Evolutionary conservation across 1,284 basidiomycete species (phyloP), one percentile per base, ranked within the genome.

Genomic region (Ganoderma boninense): DNA sequence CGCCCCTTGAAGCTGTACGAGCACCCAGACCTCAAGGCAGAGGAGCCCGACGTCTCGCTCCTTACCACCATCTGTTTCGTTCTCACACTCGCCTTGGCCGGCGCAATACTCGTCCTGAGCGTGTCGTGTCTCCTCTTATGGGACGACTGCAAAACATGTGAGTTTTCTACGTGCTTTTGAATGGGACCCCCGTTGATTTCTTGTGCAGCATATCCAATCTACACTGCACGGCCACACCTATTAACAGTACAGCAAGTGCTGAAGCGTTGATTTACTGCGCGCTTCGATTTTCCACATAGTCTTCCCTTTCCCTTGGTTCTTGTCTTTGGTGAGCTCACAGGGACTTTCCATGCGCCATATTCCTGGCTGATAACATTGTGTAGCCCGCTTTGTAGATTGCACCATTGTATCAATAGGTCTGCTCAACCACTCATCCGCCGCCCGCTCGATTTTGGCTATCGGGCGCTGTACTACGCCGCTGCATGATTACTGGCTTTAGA

Each of bases 51-150:
- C 64, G 23, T 77, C 52, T 74, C 77, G 4, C 78, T 79, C 29
- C 61, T 77, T 18, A 75, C 78, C 38, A 80, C 78, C n/a, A 74
- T 80, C 59, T 74, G 76, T 73, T 74, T 79, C 66, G 77, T 80
- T 35, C 70, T 78, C 40, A 67, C 70, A 44, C 69, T 80, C 52
- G 76, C 71, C 18, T 38, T 79, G 23, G 67, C 68, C 16, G 79
- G 75, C 20, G 78, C 75, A 54, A 49, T 77, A 62, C 75, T 79
- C 67, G 74, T 79, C 65, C 66, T 77, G 57, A 70, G 73, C 44
- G 65, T 77, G 10, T 76, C 76, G 16, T 80, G 74, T 61, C 62
- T 77, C 10, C 35, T 79, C 1, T 70, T 77, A 42, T 76, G 75
- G 73, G 74, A 79, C 29, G 78, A 80, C 62, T 77, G 77, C 68